Conservation (phyloP, 345 rosid genomes). For the Eucalyptus pumila region DNA sequence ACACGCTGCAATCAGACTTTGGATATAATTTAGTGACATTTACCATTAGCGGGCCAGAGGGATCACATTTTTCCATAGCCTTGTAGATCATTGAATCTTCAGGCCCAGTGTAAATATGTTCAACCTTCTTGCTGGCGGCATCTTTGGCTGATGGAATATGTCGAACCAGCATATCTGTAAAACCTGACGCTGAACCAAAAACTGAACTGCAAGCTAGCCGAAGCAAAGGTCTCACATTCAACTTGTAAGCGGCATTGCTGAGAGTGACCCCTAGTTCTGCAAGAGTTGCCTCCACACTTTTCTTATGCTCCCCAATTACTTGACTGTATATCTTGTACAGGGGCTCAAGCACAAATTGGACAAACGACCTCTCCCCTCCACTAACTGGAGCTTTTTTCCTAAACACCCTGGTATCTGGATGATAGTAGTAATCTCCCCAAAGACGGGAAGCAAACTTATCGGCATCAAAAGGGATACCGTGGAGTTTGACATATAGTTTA, state of each 20-base stretch:
- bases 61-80: constrained; percentile 85
- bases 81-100: constrained; percentile 55
- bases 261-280: constrained; percentile 93
- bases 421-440: constrained; percentile 91
- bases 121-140: constrained; percentile 75
- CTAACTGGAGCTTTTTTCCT: constrained; percentile 67
- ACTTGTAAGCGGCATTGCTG: constrained; percentile 80
- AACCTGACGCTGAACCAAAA: constrained; percentile 94
- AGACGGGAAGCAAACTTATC: constrained; percentile 84
- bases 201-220: constrained; percentile 89
- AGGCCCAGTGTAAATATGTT: constrained; percentile 74
- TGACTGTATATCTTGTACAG: constrained; percentile 95
- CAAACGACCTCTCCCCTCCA: constrained; percentile 93
- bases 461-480: constrained; percentile 84
- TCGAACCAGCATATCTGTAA: constrained; percentile 93
- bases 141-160: constrained; percentile 94
- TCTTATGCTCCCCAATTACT: constrained; percentile 96
- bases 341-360: constrained; percentile 91
- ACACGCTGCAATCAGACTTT: constrained; percentile 91
- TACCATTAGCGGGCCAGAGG: constrained; percentile 86
- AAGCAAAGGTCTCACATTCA: constrained; percentile 84
- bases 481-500: constrained; percentile 79
- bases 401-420: constrained; percentile 58
- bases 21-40: constrained; percentile 94
- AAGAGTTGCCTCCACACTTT: constrained; percentile 93